Evolutionary conservation across 2,329 filamentous ascomycete species (phyloP), one percentile per base, ranked within the genome.

Genomic region (Biscogniauxia marginata): DNA sequence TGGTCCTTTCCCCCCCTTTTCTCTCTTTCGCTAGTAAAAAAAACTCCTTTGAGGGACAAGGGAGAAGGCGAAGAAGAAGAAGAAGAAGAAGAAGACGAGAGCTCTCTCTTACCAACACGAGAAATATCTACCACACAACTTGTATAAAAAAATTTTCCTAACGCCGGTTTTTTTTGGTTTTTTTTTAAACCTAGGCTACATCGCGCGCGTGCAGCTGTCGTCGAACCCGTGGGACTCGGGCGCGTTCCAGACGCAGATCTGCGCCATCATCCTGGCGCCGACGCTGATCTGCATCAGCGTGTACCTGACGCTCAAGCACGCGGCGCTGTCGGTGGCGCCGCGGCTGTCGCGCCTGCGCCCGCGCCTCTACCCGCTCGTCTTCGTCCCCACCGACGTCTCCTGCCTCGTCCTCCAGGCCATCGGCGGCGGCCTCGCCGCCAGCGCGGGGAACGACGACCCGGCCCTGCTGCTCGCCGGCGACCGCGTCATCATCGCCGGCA

Each of bases 231-330:
- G 81, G 79, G 73, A 82, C 69, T 65, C 74, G 13, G 59, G 72
- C 52, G 77, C 79, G 57, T 86, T 86, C 72, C 71, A 85, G 68
- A 78, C 81, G 47, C 82, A 86, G 59, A 84, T 86, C 68, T 79
- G 78, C 71, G 75, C 77, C 70, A 82, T 85, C 72, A 81, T 84
- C 70, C 76, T 84, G 50, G 80, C 75, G n/a, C 82, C 82, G 2
- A 83, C 84, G 24, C 77, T 87, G 56, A 75, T 86, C 70, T 84
- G 83, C 71, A 82, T 84, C 61, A 79, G 77, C 65, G 81, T 87
- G 70, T 88, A 87, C 73, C 79, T 88, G 22, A 85, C 82, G 3
- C 79, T 87, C 57, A 84, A 85, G 69, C 84, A 86, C 74, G 70
- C 83, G 61, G 76, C 79, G 56, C 71, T 82, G 30, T 70, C 76